Percentiles rank a stretch among this genome's conserved stretches.
These are phyloP conservation scores for Phytophthora litchii DNA, from an alignment of 352 stramenopile species.

Conservation along the genomic window DNA sequence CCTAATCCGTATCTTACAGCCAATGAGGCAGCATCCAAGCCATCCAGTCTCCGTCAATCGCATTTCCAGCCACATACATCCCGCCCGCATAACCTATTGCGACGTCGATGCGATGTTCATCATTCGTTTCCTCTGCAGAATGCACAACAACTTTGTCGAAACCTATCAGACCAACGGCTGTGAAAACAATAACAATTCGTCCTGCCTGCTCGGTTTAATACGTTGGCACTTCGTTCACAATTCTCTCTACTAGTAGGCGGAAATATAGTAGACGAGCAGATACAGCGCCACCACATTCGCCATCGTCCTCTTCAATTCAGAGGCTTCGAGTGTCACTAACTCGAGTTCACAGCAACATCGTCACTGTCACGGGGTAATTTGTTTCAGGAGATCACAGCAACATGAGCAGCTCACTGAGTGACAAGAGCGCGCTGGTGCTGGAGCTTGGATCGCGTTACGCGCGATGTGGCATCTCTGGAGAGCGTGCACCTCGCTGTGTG, in stretches of 20 bases:
- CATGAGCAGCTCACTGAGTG: conserved; percentile 38
- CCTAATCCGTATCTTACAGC: conserved; percentile 42
- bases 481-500: conserved; percentile 72
- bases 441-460: conserved; percentile 76
- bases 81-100: too few species aligned
- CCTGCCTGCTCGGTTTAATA: conserved; percentile 38
- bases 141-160: too few species aligned
- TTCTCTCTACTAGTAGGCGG: conserved; percentile 30
- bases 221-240: conserved; percentile 15
- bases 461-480: conserved; percentile 74
- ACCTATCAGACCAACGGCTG: too few species aligned
- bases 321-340: too few species aligned
- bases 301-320: conserved; percentile 21
- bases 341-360: not conserved
- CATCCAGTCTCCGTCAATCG: not conserved
- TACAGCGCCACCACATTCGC: conserved; percentile 33
- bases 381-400: not conserved
- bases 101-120: conserved; percentile 56
- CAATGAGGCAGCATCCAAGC: not conserved
- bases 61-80: conserved; percentile 17
- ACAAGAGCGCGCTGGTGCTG: conserved; percentile 78
- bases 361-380: conserved; percentile 13
- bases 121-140: conserved; percentile 11
- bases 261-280: conserved; percentile 38
- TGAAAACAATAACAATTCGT: too few species aligned